A percentile compares a stretch with the other conserved stretches of the same genome.
phyloP scores from a whole-genome alignment of 345 rosid genomes.

The Salix caprea region DNA sequence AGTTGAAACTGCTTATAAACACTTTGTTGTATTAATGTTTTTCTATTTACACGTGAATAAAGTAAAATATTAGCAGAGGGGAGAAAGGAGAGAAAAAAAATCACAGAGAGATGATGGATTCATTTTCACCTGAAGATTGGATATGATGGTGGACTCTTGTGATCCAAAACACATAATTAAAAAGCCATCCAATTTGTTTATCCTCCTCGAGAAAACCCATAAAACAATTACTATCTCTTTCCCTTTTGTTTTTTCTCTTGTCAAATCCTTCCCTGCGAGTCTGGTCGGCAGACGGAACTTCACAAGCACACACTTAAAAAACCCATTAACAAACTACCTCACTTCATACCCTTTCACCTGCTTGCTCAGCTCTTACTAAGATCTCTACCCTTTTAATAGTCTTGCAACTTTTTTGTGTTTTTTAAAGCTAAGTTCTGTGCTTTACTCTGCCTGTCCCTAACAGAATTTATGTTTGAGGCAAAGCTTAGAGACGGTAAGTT shows the following conservation, averaged over 20 bases:
- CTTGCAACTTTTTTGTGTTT: neutral
- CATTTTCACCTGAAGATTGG: conserved; percentile 11
- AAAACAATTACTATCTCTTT: neutral
- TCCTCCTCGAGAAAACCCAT: neutral
- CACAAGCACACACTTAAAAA: neutral
- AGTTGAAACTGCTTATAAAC: neutral
- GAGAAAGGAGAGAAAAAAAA: neutral
- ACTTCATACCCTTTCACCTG: neutral
- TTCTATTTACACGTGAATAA: neutral
- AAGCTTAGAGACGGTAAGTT: neutral
- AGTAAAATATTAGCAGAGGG: neutral
- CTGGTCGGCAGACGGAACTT: conserved; percentile 8
- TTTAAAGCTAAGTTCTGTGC: neutral
- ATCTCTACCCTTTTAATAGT: neutral
- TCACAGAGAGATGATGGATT: neutral
- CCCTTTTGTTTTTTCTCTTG: neutral
- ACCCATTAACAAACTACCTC: neutral
- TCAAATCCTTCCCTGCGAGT: neutral
- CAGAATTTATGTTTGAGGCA: neutral
- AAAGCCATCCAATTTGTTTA: neutral
- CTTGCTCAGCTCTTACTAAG: neutral
- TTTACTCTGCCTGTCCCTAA: no score
- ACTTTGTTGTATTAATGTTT: neutral
- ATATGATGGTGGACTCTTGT: conserved; percentile 12
- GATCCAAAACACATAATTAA: conserved; percentile 5